Percentiles rank a stretch among this genome's conserved stretches.
These are phyloP conservation scores for Hirschfeldia incana DNA, from an alignment of 345 rosid genomes.

Conservation along the genomic window DNA sequence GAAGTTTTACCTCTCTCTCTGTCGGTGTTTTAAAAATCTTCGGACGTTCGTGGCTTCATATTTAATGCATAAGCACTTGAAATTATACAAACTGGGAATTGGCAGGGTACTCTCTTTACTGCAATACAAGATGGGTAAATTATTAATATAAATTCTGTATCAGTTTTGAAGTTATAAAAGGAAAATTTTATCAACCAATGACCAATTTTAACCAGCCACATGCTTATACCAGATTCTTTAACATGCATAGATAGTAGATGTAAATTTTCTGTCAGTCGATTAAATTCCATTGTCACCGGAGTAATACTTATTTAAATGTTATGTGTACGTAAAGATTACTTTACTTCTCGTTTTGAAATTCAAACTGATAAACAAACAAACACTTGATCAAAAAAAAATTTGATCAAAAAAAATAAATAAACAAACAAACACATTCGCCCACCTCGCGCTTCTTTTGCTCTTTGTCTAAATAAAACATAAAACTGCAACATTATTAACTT, in stretches of 20 bases:
- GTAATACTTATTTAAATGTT: conserved; percentile 25
- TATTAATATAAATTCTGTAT: conserved; percentile 14
- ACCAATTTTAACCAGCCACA: conserved; percentile 22
- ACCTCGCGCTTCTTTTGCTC: conserved; percentile 27
- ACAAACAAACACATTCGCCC: conserved; percentile 19
- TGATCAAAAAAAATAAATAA: too few species aligned
- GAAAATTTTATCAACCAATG: neutral
- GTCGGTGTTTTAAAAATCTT: conserved; percentile 28
- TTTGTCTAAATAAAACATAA: neutral
- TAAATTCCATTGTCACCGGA: conserved; percentile 41
- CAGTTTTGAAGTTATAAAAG: conserved; percentile 21
- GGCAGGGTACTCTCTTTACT: conserved; percentile 33
- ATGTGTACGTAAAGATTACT: conserved; percentile 13
- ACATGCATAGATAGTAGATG: conserved; percentile 18
- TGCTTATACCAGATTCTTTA: conserved; percentile 1
- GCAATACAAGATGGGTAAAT: conserved; percentile 36
- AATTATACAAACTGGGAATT: conserved; percentile 36
- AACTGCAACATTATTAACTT: neutral
- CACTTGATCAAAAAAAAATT: too few species aligned
- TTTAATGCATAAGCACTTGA: conserved; percentile 40
- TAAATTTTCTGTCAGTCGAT: conserved; percentile 40
- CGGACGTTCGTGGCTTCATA: conserved; percentile 20
- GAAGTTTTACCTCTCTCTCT: conserved; percentile 23
- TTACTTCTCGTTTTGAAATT: conserved; percentile 32
- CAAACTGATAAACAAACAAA: conserved; percentile 24